Evolutionary conservation across 1,139 yeast genomes (phyloP).

Genomic region (Pneumocystis jirovecii): DNA sequence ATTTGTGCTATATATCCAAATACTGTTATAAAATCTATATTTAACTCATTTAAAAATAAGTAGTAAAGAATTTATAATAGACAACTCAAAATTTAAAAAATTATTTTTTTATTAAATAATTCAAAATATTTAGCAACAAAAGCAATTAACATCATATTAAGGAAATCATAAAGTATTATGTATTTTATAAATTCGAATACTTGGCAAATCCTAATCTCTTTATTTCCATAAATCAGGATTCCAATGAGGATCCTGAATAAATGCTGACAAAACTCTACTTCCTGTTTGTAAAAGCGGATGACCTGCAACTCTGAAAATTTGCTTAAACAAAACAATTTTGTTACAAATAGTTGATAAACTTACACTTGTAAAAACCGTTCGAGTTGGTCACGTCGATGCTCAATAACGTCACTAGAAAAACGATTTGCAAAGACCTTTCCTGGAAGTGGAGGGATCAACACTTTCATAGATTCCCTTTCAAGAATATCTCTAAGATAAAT

Average conservation of each 20-base stretch:
- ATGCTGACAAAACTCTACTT: slow-evolving; percentile 63
- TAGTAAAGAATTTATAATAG: not conserved
- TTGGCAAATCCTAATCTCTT: not conserved
- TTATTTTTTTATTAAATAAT: not conserved
- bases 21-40: not conserved
- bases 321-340: not conserved
- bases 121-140: not conserved
- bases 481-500: slow-evolving; percentile 37
- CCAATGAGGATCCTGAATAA: slow-evolving; percentile 81
- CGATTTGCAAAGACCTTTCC: slow-evolving; percentile 66
- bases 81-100: not conserved
- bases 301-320: slow-evolving; percentile 49
- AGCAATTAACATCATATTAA: not conserved
- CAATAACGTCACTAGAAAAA: slow-evolving; percentile 72
- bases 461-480: slow-evolving; percentile 61
- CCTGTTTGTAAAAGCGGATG: slow-evolving; percentile 91
- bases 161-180: not conserved
- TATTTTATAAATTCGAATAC: not conserved
- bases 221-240: slow-evolving; percentile 23
- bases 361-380: slow-evolving; percentile 56
- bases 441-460: slow-evolving; percentile 74
- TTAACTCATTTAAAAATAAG: not conserved
- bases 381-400: slow-evolving; percentile 66
- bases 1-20: not conserved
- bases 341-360: slow-evolving; percentile 7